These are phyloP conservation scores for Gaeumannomyces tritici DNA, from an alignment of 2,329 filamentous ascomycete species.

Conservation along the genomic window DNA sequence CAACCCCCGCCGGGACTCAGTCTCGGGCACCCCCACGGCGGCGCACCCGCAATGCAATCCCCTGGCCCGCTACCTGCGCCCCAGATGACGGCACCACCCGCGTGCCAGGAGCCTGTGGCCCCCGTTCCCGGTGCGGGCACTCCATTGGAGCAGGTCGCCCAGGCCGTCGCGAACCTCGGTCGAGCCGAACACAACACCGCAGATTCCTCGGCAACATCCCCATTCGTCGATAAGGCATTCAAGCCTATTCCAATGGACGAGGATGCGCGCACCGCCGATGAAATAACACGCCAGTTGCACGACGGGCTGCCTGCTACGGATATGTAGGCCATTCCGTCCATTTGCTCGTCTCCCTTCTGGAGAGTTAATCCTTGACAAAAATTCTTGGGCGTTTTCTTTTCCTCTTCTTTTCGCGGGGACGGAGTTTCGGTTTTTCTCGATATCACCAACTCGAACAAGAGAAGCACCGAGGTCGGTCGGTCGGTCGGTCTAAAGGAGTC, in stretches of 20 bases:
- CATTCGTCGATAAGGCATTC: slow-evolving; percentile 19
- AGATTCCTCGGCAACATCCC: slow-evolving; percentile 7
- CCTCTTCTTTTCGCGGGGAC: background rate
- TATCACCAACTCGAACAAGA: background rate
- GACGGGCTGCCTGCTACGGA: slow-evolving; percentile 21
- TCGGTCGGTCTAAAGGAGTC: background rate
- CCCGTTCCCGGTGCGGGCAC: slow-evolving; percentile 19
- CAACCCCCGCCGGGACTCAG: slow-evolving; percentile 75
- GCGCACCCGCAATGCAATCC: slow-evolving; percentile 1
- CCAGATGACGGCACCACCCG: slow-evolving; percentile 6
- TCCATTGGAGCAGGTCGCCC: slow-evolving; percentile 39
- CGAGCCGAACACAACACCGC: slow-evolving; percentile 7
- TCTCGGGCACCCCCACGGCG: slow-evolving; percentile 39
- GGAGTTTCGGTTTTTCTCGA: background rate
- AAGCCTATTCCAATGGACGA: slow-evolving; percentile 29
- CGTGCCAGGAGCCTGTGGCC: slow-evolving; percentile 5
- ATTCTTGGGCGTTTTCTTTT: background rate
- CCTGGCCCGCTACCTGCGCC: background rate
- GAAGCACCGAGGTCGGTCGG: background rate
- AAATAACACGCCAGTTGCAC: slow-evolving; percentile 45
- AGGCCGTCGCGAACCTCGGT: slow-evolving; percentile 26
- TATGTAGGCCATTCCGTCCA: slow-evolving; percentile 17
- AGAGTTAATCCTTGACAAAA: background rate
- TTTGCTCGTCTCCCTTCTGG: background rate
- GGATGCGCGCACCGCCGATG: slow-evolving; percentile 38